Evolutionary conservation across 257 asterid genomes (phyloP), one percentile per base, ranked within the genome.

Genomic region (Solanum paucissectum): DNA sequence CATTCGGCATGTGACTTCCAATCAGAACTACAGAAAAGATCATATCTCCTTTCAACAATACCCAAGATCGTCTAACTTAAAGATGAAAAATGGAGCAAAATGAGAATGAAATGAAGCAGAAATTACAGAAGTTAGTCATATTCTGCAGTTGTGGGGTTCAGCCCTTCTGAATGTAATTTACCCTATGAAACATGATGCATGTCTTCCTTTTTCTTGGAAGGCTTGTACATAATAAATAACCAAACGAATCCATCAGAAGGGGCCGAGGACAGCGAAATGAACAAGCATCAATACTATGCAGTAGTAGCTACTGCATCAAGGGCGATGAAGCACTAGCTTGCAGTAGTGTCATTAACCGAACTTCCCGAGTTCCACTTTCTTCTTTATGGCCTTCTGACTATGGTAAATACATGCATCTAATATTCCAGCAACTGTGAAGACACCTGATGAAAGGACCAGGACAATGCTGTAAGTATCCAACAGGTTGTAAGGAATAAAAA

Each of bases 391-490:
- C 94, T 91, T 96, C 84, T 94, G 95, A 73, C 99, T 96, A 21
- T 97, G 99, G 90, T 93, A 97, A 33, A 95, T 62, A 86, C 95
- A 95, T 37, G 99, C 90, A 87, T 95, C 99, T 82, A 96, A 91
- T 83, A 97, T 95, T 84, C 99, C 99, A 29, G 99, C 99, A 84
- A 97, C 96, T 8, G 99, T 95, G 88, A 95, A 97, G 60, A 94
- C 89, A 84, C 99, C 99, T 97, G 93, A 86, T 40, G 34, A 66
- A 40, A 68, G 49, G 84, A 4, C 29, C 77, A 18, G 11, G 9
- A 62, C n/a, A 25, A 52, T 82, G 49, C 58, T 32, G 20, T 86
- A 69, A 71, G 86, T 42, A 71, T 69, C 68, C 49, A 44, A 73
- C 29, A 14, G 72, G 25, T 42, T 6, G 88, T 86, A 69, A 16